Conservation (phyloP, 2,329 filamentous ascomycete genomes). For the Fonsecaea monophora region DNA sequence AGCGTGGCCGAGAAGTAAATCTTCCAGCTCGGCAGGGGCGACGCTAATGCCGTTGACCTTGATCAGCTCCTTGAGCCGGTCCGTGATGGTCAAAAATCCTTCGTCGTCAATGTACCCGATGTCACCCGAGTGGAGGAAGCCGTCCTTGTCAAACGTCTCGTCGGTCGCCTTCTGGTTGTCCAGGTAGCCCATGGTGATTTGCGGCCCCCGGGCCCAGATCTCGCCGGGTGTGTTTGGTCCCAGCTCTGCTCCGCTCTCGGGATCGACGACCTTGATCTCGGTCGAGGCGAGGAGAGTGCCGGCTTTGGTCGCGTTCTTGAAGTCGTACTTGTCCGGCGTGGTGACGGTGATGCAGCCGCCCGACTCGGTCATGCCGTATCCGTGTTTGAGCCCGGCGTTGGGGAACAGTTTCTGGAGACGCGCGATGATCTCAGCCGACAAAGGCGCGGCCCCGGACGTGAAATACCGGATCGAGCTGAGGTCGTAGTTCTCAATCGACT, state of each 20-base stretch:
- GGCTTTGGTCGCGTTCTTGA: constrained; percentile 60
- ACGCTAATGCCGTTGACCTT: constrained; percentile 62
- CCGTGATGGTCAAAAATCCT: constrained; percentile 71
- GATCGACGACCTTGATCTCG: constrained; percentile 64
- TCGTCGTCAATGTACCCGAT: constrained; percentile 64
- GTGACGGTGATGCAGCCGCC: constrained; percentile 69
- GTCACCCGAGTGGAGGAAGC: constrained; percentile 70
- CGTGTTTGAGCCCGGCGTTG: constrained; percentile 67
- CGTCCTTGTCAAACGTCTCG: constrained; percentile 69
- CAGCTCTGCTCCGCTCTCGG: constrained; percentile 58
- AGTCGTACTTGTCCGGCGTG: constrained; percentile 62
- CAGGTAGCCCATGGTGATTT: constrained; percentile 79
- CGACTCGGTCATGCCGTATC: constrained; percentile 72
- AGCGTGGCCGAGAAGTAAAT: constrained; percentile 53
- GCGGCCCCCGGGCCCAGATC: constrained; percentile 77
- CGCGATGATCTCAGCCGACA: constrained; percentile 64
- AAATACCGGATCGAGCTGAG: constrained; percentile 63
- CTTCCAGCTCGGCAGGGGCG: constrained; percentile 57
- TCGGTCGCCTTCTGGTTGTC: constrained; percentile 74
- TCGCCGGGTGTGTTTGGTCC: constrained; percentile 62
- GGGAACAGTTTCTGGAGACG: constrained; percentile 64
- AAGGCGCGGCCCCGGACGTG: constrained; percentile 66
- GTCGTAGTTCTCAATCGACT: constrained; percentile 59
- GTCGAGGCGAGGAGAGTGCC: constrained; percentile 62
- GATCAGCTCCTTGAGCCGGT: constrained; percentile 68